phyloP scores from a whole-genome alignment of 768 basidiomycete genomes.

The Collybiopsis confluens region DNA sequence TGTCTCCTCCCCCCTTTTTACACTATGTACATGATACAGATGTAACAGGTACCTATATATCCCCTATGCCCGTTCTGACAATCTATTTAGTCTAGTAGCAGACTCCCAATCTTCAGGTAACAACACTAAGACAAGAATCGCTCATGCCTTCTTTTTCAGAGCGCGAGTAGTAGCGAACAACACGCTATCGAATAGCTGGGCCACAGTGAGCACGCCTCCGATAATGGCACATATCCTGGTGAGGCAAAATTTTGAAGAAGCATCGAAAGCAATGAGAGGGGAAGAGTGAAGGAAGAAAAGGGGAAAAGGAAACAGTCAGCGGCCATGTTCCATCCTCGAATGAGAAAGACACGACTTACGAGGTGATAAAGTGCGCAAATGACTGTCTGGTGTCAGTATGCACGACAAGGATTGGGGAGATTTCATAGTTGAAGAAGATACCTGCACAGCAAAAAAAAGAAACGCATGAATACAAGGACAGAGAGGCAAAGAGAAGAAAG shows the following conservation, averaged over 20 bases:
- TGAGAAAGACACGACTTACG: conserved; percentile 48
- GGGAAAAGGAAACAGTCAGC: not conserved
- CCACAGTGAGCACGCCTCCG: conserved; percentile 96
- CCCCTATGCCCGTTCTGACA: no score
- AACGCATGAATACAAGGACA: not conserved
- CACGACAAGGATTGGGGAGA: conserved; percentile 92
- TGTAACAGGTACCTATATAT: no score
- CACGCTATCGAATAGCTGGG: conserved; percentile 80
- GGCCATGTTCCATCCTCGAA: no score
- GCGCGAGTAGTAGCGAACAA: conserved; percentile 81
- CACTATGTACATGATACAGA: no score
- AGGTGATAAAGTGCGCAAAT: conserved; percentile 97
- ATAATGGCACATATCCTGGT: conserved; percentile 92
- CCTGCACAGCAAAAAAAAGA: conserved; percentile 29
- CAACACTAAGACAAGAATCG: no score
- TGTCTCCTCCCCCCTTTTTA: no score
- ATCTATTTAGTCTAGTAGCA: no score
- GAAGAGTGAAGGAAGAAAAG: no score
- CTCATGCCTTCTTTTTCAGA: conserved; percentile 54
- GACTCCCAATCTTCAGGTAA: no score
- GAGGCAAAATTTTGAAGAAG: no score
- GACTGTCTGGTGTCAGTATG: conserved; percentile 90
- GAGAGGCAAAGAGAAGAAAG: not conserved
- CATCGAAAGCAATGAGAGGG: no score
- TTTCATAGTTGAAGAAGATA: conserved; percentile 92